These are phyloP conservation scores for Phanerochaete sordida DNA, from an alignment of 768 basidiomycete genomes.

Conservation along the genomic window DNA sequence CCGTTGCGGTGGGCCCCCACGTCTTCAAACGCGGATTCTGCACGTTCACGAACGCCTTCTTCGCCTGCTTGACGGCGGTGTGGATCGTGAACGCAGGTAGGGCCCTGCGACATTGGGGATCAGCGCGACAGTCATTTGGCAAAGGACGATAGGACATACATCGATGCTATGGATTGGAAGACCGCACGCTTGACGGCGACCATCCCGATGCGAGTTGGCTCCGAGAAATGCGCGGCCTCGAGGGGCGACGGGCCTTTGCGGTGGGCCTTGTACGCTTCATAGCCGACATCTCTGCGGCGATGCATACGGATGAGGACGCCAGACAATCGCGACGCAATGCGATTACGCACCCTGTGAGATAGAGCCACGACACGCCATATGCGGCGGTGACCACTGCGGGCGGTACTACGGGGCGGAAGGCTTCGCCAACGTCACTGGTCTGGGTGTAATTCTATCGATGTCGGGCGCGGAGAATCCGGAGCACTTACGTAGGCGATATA, in stretches of 20 bases:
- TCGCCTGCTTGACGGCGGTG: conserved; percentile 71
- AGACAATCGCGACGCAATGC: neutral
- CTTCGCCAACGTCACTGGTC: conserved; percentile 83
- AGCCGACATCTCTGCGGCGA: conserved; percentile 59
- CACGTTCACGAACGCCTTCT: conserved; percentile 59
- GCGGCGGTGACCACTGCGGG: conserved; percentile 71
- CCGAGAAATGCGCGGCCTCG: conserved; percentile 68
- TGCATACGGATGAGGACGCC: neutral
- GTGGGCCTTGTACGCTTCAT: conserved; percentile 79
- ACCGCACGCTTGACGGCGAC: conserved; percentile 72
- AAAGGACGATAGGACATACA: conserved; percentile 42
- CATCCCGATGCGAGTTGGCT: conserved; percentile 63
- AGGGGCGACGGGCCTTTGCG: conserved; percentile 60
- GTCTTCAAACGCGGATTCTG: conserved; percentile 54
- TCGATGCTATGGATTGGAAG: conserved; percentile 81
- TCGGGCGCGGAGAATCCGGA: neutral
- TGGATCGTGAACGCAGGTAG: conserved; percentile 85
- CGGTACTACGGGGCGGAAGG: conserved; percentile 75
- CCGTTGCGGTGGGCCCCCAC: conserved; percentile 77
- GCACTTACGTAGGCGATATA: conserved; percentile 74
- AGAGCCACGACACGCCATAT: conserved; percentile 81
- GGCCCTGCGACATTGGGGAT: conserved; percentile 44
- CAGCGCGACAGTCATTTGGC: conserved; percentile 3
- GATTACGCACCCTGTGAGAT: conserved; percentile 54
- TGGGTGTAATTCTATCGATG: conserved; percentile 28